Evolutionary conservation across 208 protist genomes (phyloP).

Genomic region (Hexamita inflata): DNA sequence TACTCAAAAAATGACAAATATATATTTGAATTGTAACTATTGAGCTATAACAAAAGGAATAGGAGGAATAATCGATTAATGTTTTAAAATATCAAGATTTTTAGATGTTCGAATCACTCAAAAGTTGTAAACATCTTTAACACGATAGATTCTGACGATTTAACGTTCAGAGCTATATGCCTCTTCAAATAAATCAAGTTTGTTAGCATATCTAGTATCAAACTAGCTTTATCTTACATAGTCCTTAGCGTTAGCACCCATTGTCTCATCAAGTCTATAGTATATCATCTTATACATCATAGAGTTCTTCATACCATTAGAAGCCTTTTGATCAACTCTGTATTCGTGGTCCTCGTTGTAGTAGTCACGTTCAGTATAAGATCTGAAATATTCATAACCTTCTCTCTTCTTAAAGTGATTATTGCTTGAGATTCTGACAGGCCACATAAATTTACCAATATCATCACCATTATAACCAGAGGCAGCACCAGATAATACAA

Average conservation of each 20-base stretch:
- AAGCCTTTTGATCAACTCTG: slow-evolving; percentile 28
- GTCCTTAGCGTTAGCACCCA: slow-evolving; percentile 42
- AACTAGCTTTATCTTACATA: slow-evolving; percentile 37
- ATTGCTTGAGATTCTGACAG: slow-evolving; percentile 36
- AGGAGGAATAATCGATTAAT: too few relatives aligned
- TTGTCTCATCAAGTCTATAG: slow-evolving; percentile 26
- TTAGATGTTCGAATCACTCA: too few relatives aligned
- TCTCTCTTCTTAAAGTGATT: slow-evolving; percentile 21
- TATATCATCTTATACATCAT: slow-evolving; percentile 36
- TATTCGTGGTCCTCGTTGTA: slow-evolving; percentile 24
- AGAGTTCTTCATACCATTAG: slow-evolving; percentile 15
- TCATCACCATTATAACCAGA: slow-evolving; percentile 35
- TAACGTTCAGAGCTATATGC: slow-evolving; percentile 29
- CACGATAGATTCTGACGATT: slow-evolving; percentile 35
- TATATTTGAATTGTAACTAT: too few relatives aligned
- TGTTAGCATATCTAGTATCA: slow-evolving; percentile 32
- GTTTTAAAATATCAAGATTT: too few relatives aligned
- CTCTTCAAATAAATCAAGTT: slow-evolving; percentile 27
- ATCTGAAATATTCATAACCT: background rate
- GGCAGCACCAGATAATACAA: slow-evolving; percentile 36
- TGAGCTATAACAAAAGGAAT: too few relatives aligned
- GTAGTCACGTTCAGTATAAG: slow-evolving; percentile 35
- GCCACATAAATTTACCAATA: slow-evolving; percentile 41
- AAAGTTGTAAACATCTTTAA: background rate
- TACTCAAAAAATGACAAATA: too few relatives aligned